Evolutionary conservation across 305 asterid species (phyloP).

Genomic region (Fraxinus baroniana): DNA sequence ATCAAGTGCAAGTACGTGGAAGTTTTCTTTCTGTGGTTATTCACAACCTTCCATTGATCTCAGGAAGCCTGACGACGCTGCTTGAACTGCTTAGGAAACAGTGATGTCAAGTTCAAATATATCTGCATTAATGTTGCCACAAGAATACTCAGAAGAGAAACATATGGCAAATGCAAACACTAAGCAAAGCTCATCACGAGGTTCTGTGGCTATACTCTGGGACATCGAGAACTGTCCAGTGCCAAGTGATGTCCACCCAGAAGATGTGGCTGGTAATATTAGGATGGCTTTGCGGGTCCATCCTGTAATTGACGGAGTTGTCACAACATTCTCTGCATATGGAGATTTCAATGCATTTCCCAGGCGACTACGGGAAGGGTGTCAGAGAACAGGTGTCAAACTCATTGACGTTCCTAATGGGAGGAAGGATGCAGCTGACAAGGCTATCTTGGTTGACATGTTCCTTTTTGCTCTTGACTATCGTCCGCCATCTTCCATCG

Average conservation of each 20-base stretch:
- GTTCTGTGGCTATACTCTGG: slow-evolving; percentile 85
- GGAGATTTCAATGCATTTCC: slow-evolving; percentile 91
- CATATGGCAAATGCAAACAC: slow-evolving; percentile 30
- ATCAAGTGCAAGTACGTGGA: slow-evolving; percentile 15
- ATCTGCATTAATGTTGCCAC: slow-evolving; percentile 27
- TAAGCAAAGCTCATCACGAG: slow-evolving; percentile 32
- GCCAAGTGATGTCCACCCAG: slow-evolving; percentile 81
- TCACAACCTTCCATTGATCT: slow-evolving; percentile 19
- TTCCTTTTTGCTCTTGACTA: slow-evolving; percentile 94
- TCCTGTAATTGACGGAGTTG: slow-evolving; percentile 71
- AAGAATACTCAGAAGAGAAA: slow-evolving; percentile 38
- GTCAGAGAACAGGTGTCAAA: slow-evolving; percentile 93
- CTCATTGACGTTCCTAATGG: slow-evolving; percentile 92
- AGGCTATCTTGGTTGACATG: slow-evolving; percentile 95
- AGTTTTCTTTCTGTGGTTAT: slow-evolving; percentile 13
- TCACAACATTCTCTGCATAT: slow-evolving; percentile 75
- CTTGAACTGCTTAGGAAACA: slow-evolving; percentile 6
- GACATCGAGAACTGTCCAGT: slow-evolving; percentile 97
- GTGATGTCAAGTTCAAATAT: slow-evolving; percentile 46
- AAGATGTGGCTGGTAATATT: slow-evolving; percentile 88
- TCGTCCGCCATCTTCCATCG: slow-evolving; percentile 82
- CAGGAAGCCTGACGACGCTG: slow-evolving; percentile 27
- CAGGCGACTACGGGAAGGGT: slow-evolving; percentile 82
- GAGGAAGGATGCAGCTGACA: slow-evolving; percentile 95
- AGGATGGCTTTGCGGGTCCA: slow-evolving; percentile 77